phyloP scores from a whole-genome alignment of 305 asterid genomes.

The Nicotiana rustica region DNA sequence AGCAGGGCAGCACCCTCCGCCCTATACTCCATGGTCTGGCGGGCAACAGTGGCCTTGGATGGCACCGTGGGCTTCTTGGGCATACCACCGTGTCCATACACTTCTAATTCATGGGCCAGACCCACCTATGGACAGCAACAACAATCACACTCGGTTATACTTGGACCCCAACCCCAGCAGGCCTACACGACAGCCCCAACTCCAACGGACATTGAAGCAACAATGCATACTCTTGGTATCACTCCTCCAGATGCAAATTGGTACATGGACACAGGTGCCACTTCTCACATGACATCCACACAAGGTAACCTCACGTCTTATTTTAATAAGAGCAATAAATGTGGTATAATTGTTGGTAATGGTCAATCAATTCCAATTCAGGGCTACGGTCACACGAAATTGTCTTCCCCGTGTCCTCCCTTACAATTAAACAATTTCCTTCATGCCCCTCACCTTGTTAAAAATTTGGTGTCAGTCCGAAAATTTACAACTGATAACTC shows the following conservation, averaged over 20 bases:
- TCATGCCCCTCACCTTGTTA: no score
- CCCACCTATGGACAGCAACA: neutral
- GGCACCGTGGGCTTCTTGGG: neutral
- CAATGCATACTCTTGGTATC: neutral
- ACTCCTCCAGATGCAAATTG: neutral
- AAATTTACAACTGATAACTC: no score
- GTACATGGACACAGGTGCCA: conserved; percentile 12
- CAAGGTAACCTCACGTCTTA: conserved; percentile 22
- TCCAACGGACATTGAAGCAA: neutral
- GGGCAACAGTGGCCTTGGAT: neutral
- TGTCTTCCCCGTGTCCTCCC: conserved; percentile 14
- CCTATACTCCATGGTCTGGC: neutral
- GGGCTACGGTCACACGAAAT: neutral
- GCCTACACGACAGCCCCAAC: neutral
- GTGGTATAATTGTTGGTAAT: conserved; percentile 18
- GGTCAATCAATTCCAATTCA: neutral
- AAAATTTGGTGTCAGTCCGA: no score
- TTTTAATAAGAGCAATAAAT: neutral
- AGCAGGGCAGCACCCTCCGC: neutral
- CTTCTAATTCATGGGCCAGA: neutral
- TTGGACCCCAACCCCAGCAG: neutral
- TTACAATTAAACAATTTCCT: no score
- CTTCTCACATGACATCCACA: neutral
- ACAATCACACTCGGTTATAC: neutral
- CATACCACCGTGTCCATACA: neutral